Evolutionary conservation across 23 red algal genomes (phyloP), one percentile per base, ranked within the genome.

Genomic region (Cyanidiococcus yangmingshanensis): DNA sequence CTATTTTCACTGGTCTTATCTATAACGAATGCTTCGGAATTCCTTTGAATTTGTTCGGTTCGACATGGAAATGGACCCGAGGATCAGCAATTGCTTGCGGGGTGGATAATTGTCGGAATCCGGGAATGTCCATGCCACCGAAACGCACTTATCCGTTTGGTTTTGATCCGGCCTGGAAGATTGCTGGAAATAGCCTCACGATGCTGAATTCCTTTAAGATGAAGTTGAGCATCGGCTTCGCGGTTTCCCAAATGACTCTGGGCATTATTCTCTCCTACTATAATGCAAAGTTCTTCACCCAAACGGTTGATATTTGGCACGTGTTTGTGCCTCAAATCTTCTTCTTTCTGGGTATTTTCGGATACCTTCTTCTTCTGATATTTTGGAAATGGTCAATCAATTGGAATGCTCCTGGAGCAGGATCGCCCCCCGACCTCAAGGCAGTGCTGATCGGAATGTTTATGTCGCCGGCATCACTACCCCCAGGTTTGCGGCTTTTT

Each of bases 161-260:
- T 16, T 91, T 98, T 82, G 94, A 98, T 74, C 94, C 94, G 21
- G 75, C 86, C 34, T 98, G 94, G 94, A 98, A 92, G 59, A 59
- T 80, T 31, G 87, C 83, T 37, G 80, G 89, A 59, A 98, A 85
- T 37, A 86, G 94, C 17, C 87, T 98, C 1, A 35, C 87, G 29
- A 89, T 98, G 76, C 91, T 91, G 58, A 98, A 98, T 41, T 89
- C 84, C 3, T 98, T 91, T 82, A 98, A 98, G 74, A 98, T 98
- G 94, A 98, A 98, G 74, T 74, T 98, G 2, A 86, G 87, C 2
- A 91, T 98, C 37, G 85, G 90, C 27, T 75, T 98, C 1, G 94
- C 87, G 30, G 87, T 98, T 0, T 67, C 76, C 25, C 94, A 98
- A 76, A 98, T 98, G 94, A 71, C 90, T 32, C 51, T 98, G 40